Evolutionary conservation across 257 asterid species (phyloP), one percentile per base, ranked within the genome.

Genomic region (Coffea canephora): DNA sequence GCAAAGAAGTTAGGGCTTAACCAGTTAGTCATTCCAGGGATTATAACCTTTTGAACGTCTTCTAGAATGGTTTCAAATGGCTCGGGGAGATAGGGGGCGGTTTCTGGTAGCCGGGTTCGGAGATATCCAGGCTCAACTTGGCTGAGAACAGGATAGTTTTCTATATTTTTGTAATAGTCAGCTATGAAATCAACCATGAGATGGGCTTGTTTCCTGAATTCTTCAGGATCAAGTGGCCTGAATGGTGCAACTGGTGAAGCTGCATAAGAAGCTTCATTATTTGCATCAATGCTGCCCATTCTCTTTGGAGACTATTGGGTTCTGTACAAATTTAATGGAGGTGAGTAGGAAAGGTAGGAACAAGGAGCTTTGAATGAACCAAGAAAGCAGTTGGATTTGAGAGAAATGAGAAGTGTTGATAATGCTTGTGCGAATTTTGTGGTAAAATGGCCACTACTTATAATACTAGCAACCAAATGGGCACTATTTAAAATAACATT

Each of bases 21-120:
- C 97, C 97, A 91, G 79, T 93, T 91, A 0, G 96, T 91, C 34
- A 93, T 87, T 10, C 98, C 97, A 0, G 96, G 98, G 5, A 93
- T 89, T 43, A 93, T 91, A 69, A 88, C 90, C 5, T 81, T 89
- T 19, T 87, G 88, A 10, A 93, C 87, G 41, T 91, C 97, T 1
- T 66, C 27, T 0, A 93, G 88, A 48, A 93, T 90, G 1, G 83
- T 79, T 25, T 93, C 94, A 13, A 93, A 87, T 12, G 90, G 85
- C 25, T 93, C 94, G 12, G 96, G 88, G 12, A 83, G 82, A 45
- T 85, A 46, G 0, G 98, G 97, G 5, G 97, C 96, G 0, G 87
- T 61, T 11, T 86, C 89, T 12, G 98, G 97, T 12, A 91, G 4
- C 43, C 88, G 74, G 5, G 87, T 69, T 81, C 85, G 81, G 48